Evolutionary conservation across 768 basidiomycete genomes (phyloP).

Genomic region (Boletus fagicola): DNA sequence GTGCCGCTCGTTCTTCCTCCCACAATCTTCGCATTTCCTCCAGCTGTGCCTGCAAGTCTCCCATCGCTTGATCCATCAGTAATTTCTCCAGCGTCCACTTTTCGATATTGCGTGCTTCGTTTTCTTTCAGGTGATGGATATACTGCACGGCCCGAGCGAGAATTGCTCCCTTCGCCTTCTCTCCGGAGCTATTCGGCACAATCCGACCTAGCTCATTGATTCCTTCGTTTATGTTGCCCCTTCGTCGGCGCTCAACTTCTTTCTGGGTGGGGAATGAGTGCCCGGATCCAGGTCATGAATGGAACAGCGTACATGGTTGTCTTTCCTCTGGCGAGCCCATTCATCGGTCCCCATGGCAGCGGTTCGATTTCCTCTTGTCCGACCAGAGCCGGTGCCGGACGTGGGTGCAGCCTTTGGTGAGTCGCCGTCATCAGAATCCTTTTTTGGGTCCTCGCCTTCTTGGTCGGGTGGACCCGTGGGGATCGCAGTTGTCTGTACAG

Average conservation of each 20-base stretch:
- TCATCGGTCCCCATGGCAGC: slow-evolving; percentile 72
- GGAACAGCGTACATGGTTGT: slow-evolving; percentile 65
- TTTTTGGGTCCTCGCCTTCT: slow-evolving; percentile 22
- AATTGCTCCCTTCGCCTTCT: slow-evolving; percentile 88
- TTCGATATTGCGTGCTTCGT: slow-evolving; percentile 87
- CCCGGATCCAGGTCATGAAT: not conserved
- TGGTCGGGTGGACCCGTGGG: slow-evolving; percentile 17
- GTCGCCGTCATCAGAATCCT: slow-evolving; percentile 31
- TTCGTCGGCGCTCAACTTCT: slow-evolving; percentile 94
- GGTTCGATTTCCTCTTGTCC: slow-evolving; percentile 51
- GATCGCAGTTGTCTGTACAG: slow-evolving; percentile 40
- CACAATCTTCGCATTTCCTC: slow-evolving; percentile 79
- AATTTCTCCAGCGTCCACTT: slow-evolving; percentile 93
- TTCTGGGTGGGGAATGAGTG: slow-evolving; percentile 54
- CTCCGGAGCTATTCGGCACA: slow-evolving; percentile 83
- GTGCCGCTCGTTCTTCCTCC: slow-evolving; percentile 69
- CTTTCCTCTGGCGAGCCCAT: slow-evolving; percentile 77
- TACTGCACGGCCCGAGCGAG: slow-evolving; percentile 87
- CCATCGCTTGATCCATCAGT: slow-evolving; percentile 91
- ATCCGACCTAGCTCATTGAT: slow-evolving; percentile 90
- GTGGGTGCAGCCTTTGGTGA: slow-evolving; percentile 27
- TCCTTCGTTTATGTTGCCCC: slow-evolving; percentile 95
- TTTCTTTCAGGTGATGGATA: slow-evolving; percentile 88
- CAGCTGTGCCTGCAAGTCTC: slow-evolving; percentile 77
- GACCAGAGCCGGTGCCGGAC: slow-evolving; percentile 34